phyloP scores from a whole-genome alignment of 2,329 filamentous ascomycete species.

The Penicillium hordei region DNA sequence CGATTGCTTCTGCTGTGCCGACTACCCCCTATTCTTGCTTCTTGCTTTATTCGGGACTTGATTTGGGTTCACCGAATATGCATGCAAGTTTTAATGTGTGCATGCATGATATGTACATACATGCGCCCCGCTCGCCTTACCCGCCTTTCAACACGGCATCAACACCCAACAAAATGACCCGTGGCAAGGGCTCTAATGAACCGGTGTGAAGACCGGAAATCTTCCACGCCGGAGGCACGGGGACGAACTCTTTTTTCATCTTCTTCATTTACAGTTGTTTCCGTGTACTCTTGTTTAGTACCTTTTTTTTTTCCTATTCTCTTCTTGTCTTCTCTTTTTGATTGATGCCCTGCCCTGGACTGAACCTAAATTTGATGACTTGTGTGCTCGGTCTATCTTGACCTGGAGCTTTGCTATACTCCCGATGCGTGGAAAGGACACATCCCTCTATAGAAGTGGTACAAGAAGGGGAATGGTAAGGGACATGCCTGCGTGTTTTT shows the following conservation, averaged over 20 bases:
- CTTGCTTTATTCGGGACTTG: constrained; percentile 10
- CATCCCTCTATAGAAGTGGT: neutral
- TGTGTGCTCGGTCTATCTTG: constrained; percentile 10
- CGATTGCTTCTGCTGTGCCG: constrained; percentile 11
- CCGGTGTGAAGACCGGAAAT: constrained; percentile 1
- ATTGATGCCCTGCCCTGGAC: constrained; percentile 6
- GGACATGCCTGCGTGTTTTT: neutral
- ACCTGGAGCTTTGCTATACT: constrained; percentile 7
- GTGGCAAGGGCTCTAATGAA: constrained; percentile 3
- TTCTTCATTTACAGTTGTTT: constrained; percentile 20
- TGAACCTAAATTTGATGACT: constrained; percentile 13
- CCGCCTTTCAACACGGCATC: constrained; percentile 17
- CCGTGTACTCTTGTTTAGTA: constrained; percentile 14
- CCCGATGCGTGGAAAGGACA: neutral
- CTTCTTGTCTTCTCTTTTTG: constrained; percentile 6
- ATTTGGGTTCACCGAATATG: constrained; percentile 6
- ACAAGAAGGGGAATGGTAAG: neutral
- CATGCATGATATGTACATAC: constrained; percentile 18
- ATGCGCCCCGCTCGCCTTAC: constrained; percentile 5
- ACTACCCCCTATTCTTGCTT: constrained; percentile 8
- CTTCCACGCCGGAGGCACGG: constrained; percentile 11
- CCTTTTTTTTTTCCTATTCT: constrained; percentile 4
- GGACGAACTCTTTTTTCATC: neutral
- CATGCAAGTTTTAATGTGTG: constrained; percentile 14
- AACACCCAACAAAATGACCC: neutral